Conservation (phyloP, 768 basidiomycete species). For the Saitozyma podzolica region DNA sequence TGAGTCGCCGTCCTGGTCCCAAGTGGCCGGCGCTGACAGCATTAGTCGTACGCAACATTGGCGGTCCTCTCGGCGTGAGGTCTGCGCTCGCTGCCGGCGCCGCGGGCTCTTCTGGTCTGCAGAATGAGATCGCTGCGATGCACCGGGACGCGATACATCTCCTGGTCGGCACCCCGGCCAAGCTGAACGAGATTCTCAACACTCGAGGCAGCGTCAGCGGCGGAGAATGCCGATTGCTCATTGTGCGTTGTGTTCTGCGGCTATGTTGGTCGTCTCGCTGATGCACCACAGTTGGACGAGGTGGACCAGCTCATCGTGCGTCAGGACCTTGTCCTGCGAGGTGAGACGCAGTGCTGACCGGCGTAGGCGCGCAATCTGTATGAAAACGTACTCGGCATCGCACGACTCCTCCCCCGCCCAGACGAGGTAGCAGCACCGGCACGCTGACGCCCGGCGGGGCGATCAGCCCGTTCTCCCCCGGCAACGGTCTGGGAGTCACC, state of each 20-base stretch:
- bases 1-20: constrained; percentile 7
- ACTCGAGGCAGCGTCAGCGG: constrained; percentile 73
- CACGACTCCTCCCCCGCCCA: constrained; percentile 86
- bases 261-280: background rate
- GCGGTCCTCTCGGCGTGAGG: constrained; percentile 86
- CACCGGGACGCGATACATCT: constrained; percentile 93
- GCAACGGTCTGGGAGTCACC: constrained; percentile 23
- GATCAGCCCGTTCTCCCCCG: constrained; percentile 33
- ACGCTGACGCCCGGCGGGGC: constrained; percentile 54
- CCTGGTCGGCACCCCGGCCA: constrained; percentile 95
- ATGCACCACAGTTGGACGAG: constrained; percentile 67
- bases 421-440: constrained; percentile 58
- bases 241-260: constrained; percentile 51
- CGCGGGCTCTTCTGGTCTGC: constrained; percentile 62
- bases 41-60: constrained; percentile 68
- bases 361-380: constrained; percentile 75
- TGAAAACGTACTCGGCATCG: constrained; percentile 90
- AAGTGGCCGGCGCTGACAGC: background rate
- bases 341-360: constrained; percentile 1
- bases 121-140: constrained; percentile 75
- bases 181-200: constrained; percentile 87
- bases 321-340: background rate
- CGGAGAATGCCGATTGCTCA: constrained; percentile 85
- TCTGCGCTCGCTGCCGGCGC: constrained; percentile 79
- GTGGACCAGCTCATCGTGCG: constrained; percentile 89